These are phyloP conservation scores for Candida maesae DNA, from an alignment of 805 yeast species.

Conservation along the genomic window DNA sequence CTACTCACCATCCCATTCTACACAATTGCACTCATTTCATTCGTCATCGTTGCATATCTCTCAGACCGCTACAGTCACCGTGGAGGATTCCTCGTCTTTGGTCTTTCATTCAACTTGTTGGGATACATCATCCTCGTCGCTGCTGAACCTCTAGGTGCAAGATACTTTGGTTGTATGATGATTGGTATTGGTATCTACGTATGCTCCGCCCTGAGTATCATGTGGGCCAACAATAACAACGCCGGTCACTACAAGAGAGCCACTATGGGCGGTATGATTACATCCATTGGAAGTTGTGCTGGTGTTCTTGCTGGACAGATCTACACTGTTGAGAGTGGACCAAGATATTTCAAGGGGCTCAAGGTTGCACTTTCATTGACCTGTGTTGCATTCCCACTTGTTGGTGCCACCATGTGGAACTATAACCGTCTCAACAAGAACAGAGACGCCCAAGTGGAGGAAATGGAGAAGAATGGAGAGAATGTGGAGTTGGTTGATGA, in stretches of 20 bases:
- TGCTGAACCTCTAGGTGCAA: constrained; percentile 31
- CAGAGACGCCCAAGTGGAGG: constrained; percentile 11
- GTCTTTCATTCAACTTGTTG: constrained; percentile 29
- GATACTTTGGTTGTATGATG: constrained; percentile 37
- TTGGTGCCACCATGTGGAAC: constrained; percentile 18
- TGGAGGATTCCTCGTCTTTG: constrained; percentile 35
- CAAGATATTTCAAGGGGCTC: constrained; percentile 34
- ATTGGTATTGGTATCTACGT: constrained; percentile 37
- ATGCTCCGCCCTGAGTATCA: constrained; percentile 36
- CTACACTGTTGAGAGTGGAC: constrained; percentile 35
- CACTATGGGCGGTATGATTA: constrained; percentile 35
- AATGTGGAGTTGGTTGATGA: constrained; percentile 12
- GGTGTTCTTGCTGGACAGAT: constrained; percentile 38
- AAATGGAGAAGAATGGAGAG: constrained; percentile 8
- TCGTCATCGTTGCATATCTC: constrained; percentile 30
- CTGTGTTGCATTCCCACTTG: constrained; percentile 21
- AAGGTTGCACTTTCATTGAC: constrained; percentile 21
- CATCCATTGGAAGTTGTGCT: constrained; percentile 34
- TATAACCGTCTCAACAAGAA: constrained; percentile 16
- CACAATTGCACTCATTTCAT: constrained; percentile 31
- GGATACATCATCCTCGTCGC: constrained; percentile 34
- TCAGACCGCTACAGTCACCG: constrained; percentile 31
- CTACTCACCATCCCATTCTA: constrained; percentile 43
- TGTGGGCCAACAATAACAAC: constrained; percentile 39
- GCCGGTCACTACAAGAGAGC: constrained; percentile 40